Base-by-base conservation (phyloP, 805 yeast species). In the Kodamaea lidongshanica region DNA sequence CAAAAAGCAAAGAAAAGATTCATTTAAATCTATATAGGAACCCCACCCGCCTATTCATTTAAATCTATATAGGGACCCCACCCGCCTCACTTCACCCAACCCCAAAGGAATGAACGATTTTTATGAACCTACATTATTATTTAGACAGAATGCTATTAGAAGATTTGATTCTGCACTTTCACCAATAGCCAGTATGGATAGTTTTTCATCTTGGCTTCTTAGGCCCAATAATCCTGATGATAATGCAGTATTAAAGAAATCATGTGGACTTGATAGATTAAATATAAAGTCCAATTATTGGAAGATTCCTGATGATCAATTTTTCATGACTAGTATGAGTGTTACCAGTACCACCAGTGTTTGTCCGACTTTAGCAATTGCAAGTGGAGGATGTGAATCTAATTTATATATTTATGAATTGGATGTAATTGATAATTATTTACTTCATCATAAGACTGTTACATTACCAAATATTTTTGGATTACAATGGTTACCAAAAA, bases 401-500 rank as follows among this genome's bases (percentile, higher is more conserved):
- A 77, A 76, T 40, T 54, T 77, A 27, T 72, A 63, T 39, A 65
- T 77, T 22, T 77, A 72, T 43, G 65, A 65, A 28, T 45, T 74
- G 29, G 66, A 67, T 38, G 34, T 57, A 7, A 40, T 52, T 2
- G 50, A 54, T 18, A 61, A 60, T 36, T 54, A 59, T 23, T 52
- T 77, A 27, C 69, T 77, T 15, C 82, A 77, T 48, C 66, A 72
- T 34, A 69, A 70, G 39, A 73, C 80, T n/a, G 73, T 77, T 28
- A 42, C 77, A 0, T 50, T 77, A 17, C 78, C 83, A 2, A 65
- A 70, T 40, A 71, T 76, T 16, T 61, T 70, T 34, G 58, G 71
- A 2, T 47, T 74, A 50, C 60, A 68, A 38, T 77, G 82, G 79
- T 56, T 72, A 9, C 67, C 67, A 3, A 50, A 56, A 8, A 16